Evolutionary conservation across 2,329 filamentous ascomycete species (phyloP), one percentile per base, ranked within the genome.

Genomic region (Penicillium carneum): DNA sequence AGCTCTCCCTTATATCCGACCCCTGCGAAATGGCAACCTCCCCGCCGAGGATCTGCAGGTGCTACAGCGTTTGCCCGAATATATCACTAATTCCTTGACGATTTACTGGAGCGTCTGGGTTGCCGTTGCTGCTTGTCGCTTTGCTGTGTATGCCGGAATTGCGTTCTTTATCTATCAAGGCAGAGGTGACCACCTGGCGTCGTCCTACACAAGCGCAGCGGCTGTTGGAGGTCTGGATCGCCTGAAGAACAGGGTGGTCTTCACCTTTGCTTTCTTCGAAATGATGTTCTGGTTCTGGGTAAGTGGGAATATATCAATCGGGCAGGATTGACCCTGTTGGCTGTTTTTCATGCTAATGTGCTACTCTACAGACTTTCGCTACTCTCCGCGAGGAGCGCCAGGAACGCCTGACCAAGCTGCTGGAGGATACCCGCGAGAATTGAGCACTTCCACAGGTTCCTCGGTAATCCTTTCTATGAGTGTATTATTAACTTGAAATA

Each of bases 271-370:
- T 9, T 95, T 97, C 71, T 73, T 96, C 72, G 93, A 97, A 81
- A 86, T 92, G 75, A 83, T 92, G 67, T 85, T 86, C 63, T 97
- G 93, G 92, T 93, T 96, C 77, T 97, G 93, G 93, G 87, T 87
- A 74, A 64, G 81, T 76, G 14, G 45, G 6, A 7, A 3, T 4
- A 3, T 9, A 11, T 59, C 42, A 42, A 18, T 34, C 14, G n/a
- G 10, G 16, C 14, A 23, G 39, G 8, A 20, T n/a, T 20, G 11
- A 23, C 43, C 18, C 26, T 49, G 36, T 51, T 41, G 11, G 43
- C 48, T n/a, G 18, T 16, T 26, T n/a, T 1, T 36, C 33, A 10
- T 57, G 36, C 64, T 66, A 54, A 68, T 64, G 18, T 56, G 41
- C 16, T 36, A 47, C 18, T 31, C 38, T 50, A 20, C 46, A 79